Base-by-base conservation (phyloP, 257 asterid genomes). In the Solanum clarkiae region DNA sequence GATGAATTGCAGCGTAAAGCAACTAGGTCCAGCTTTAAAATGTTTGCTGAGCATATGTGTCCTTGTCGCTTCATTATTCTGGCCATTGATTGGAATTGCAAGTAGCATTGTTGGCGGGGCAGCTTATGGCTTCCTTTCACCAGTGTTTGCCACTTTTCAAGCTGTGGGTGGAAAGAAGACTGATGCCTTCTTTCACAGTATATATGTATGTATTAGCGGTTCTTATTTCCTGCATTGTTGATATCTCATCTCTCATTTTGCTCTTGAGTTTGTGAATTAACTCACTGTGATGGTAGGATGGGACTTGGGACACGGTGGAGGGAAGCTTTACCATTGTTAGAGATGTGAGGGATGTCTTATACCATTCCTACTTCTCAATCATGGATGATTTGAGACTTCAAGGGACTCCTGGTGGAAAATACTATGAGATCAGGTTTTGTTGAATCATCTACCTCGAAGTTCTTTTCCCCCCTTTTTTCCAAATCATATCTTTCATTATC, bases 91-190 rank as follows among this genome's bases (percentile, higher is more conserved):
- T 81, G 97, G 94, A 70, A 88, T 95, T 18, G 80, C 86, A 8
- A 84, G 93, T 75, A 87, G 93, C 80, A 74, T 92, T 68, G 22
- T 94, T 32, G 95, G 93, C 6, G 98, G 98, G 29, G 94, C 96
- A 10, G 96, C 92, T 26, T 95, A 95, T 88, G 99, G 97, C 86
- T 86, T 92, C 55, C 94, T 97, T 84, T 92, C 95, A 54, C 98
- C 99, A 16, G 89, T 92, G 85, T 89, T 97, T 83, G 97, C 93
- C 87, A 97, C 99, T 86, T 94, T 94, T 85, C 87, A 87, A 87
- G 99, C 99, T 32, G 92, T 96, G 71, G 96, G 92, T 44, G 95
- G 90, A 88, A 97, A 95, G 85, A 94, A 90, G 87, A 86, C 91
- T 0, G 66, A 94, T 84, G 89, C 93, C 86, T 92, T 92, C 71